Evolutionary conservation across 768 basidiomycete species (phyloP), one percentile per base, ranked within the genome.

Genomic region (Jaapia argillacea): DNA sequence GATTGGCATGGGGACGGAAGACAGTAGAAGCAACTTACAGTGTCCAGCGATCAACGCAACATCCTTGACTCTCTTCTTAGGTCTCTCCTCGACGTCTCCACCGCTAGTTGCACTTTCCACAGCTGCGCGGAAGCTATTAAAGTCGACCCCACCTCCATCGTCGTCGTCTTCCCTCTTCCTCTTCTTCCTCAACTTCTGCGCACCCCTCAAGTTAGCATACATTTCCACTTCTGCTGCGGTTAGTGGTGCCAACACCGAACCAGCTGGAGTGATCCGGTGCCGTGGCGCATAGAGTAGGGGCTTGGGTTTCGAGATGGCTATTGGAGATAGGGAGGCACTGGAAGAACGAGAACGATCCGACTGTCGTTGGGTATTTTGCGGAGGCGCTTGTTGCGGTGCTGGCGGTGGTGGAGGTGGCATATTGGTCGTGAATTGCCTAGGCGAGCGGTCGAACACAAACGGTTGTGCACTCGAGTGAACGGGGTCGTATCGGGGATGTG

Each of bases 41-140:
- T 91, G 89, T 28, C 82, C 63, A 14, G 84, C 75, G 27, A 91
- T 84, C 38, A 80, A 74, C 1, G 71, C 77, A 1, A 81, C 77
- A 55, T 89, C 85, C n/a, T 81, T 75, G 3, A 70, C 70, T 36
- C 72, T 67, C 50, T 75, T 73, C 63, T 51, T 57, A 51, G 44
- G 64, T 62, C 39, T 54, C 54, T 33, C 61, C 63, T 49, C 60
- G 53, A 16, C 61, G 40, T 35, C 46, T 6, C 14, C 23, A 18
- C n/a, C n/a, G n/a, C n/a, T n/a, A n/a, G n/a, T n/a, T 42, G n/a
- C n/a, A n/a, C n/a, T n/a, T n/a, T n/a, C n/a, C n/a, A n/a, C n/a
- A n/a, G n/a, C n/a, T n/a, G n/a, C n/a, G n/a, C n/a, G n/a, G n/a
- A n/a, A n/a, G n/a, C n/a, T n/a, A n/a, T n/a, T n/a, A n/a, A n/a